These are phyloP conservation scores for Didymella glomerata DNA, from an alignment of 2,329 filamentous ascomycete genomes.

Conservation along the genomic window DNA sequence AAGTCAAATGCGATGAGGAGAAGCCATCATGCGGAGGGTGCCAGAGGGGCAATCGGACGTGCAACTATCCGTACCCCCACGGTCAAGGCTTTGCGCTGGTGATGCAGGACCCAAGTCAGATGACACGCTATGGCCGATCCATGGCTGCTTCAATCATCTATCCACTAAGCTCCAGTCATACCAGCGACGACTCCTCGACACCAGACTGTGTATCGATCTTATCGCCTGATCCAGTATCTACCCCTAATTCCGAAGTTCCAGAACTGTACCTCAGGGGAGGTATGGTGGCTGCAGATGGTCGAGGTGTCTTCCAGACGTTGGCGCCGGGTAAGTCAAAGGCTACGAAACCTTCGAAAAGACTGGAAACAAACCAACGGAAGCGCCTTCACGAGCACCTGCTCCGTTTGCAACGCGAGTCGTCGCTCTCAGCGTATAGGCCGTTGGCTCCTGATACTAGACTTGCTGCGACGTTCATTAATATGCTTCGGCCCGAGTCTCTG, in stretches of 20 bases:
- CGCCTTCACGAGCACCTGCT: slow-evolving; percentile 3
- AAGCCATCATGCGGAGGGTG: slow-evolving; percentile 14
- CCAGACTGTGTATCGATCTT: neutral
- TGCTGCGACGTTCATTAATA: neutral
- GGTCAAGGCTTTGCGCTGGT: slow-evolving; percentile 10
- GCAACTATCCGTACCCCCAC: slow-evolving; percentile 4
- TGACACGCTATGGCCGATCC: slow-evolving; percentile 15
- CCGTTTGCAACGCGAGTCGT: neutral
- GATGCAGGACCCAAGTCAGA: slow-evolving; percentile 15
- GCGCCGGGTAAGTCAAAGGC: neutral
- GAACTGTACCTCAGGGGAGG: neutral
- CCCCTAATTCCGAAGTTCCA: neutral
- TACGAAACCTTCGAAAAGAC: neutral
- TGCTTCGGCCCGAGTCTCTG: neutral
- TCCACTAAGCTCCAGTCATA: neutral
- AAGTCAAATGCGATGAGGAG: slow-evolving; percentile 19
- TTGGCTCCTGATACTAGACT: slow-evolving; percentile 1
- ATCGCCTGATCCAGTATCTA: neutral
- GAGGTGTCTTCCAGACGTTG: slow-evolving; percentile 6
- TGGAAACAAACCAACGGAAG: neutral
- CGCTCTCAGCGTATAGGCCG: neutral
- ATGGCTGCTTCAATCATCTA: neutral
- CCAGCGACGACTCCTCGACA: neutral
- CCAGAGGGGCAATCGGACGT: neutral
- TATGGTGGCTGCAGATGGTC: slow-evolving; percentile 7